Base-by-base conservation (phyloP, 2,329 filamentous ascomycete species). In the Phialophora chinensis region DNA sequence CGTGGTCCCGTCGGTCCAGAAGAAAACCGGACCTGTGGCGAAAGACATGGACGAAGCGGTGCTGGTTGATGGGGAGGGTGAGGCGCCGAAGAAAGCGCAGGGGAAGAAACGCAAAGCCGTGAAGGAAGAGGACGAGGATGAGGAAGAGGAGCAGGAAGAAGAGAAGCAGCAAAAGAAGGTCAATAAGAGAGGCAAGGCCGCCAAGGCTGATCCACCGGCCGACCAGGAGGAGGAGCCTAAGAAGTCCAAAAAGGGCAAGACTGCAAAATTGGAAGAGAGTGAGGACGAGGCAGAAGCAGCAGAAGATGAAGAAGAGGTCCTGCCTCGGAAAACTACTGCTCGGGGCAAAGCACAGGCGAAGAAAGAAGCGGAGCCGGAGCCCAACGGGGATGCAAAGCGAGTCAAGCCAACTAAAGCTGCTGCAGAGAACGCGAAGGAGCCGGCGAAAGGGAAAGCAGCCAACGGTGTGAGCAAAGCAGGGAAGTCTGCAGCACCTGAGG, bases 1-100 rank as follows among this genome's bases (percentile, higher is more conserved):
- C 56, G 90, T 94, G 60, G 92, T 96, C 0, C 93, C 93, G 0
- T 87, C 84, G 12, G 80, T 95, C 31, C 95, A 98, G 81, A 96
- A 93, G 82, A 97, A 96, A 82, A 88, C 86, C 1, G 86, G 84
- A 1, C 80, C 83, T 35, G 85, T 87, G 17, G 82, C 85, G 20
- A 85, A 83, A 4, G 86, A 86, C 66, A 75, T 82, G n/a, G 73
- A 66, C 54, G 78, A 78, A 29, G 78, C 77, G 33, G 75, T 73
- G 25, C 60, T 62, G 8, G 49, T 66, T 14, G 71, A 70, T 20
- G 63, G 47, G 2, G 68, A 62, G 12, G 74, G 76, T 33, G 70
- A 75, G 25, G 69, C 69, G 6, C 53, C 55, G 20, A 73, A 71
- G 29, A 65, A 72, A 3, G 79, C 78, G 63, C 74, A 78, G 59